Evolutionary conservation across 2,329 filamentous ascomycete genomes (phyloP), one percentile per base, ranked within the genome.

Genomic region (Sarocladium kiliense): DNA sequence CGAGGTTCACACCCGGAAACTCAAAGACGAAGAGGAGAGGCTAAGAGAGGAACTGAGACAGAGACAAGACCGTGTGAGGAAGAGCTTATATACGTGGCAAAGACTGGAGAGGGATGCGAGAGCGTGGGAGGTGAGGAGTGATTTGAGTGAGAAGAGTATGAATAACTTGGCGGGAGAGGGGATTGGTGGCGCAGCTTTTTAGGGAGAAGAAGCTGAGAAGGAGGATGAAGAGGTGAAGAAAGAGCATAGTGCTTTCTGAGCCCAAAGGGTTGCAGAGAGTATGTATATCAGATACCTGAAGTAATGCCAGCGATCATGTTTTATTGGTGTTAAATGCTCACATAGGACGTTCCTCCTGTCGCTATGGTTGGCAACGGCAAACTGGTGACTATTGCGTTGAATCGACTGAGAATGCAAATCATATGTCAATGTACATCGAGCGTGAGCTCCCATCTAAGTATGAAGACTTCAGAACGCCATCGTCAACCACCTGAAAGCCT

Each of bases 11-110:
- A 77, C 75, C 60, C 71, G 73, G 32, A 79, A 78, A 57, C 71
- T 84, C 11, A 74, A 73, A 56, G 80, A 83, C 37, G 81, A 85
- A 45, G 81, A 84, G 62, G 81, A 84, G 64, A 77, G 76, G 58
- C 62, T 82, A 34, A 74, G 81, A 1, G 74, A 78, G 41, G 81
- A 84, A 54, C 66, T 81, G 27, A 72, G 76, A 19, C 62, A 61
- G 23, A 81, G 80, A 63, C 76, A 84, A 61, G 81, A 84, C 41
- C 76, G 76, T 58, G 66, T 84, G 37, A 72, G 80, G 27, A 77
- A 76, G 66, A 79, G 73, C 55, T 67, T 85, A 36, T 73, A 76
- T 44, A 61, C 71, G 26, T 85, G 80, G 78, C 76, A 83, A 54
- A 74, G 73, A 61, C 70, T 80, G 44, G 77, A 81, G 63, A 72